Percentiles rank a stretch among this genome's conserved stretches.
phyloP scores from a whole-genome alignment of 2,329 filamentous ascomycete genomes.

The Tolypocladium sp. region DNA sequence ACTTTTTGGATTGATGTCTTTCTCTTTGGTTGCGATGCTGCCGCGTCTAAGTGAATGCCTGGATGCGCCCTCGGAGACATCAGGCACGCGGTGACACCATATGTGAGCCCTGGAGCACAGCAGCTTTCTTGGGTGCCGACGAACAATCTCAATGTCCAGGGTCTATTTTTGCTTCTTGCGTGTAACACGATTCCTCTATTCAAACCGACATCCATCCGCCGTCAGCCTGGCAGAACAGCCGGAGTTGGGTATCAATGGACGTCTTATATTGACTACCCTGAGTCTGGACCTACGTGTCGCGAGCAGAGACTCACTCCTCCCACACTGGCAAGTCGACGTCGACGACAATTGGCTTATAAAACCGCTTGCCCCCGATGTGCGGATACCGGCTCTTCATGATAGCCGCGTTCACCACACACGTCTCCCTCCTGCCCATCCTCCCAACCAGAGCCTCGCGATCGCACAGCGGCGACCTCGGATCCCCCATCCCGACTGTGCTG shows the following conservation, averaged over 20 bases:
- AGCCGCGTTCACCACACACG: conserved; percentile 72
- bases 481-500: not conserved
- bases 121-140: not conserved
- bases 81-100: too few relatives aligned
- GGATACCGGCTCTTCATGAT: conserved; percentile 62
- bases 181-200: not conserved
- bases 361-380: conserved; percentile 49
- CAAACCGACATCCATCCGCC: not conserved
- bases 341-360: conserved; percentile 77
- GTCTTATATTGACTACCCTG: too few relatives aligned
- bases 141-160: not conserved
- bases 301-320: conserved; percentile 5
- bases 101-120: too few relatives aligned
- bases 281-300: too few relatives aligned
- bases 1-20: not conserved
- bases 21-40: not conserved
- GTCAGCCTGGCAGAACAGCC: too few relatives aligned
- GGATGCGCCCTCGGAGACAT: not conserved
- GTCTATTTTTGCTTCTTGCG: not conserved
- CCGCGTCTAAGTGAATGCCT: not conserved
- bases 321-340: conserved; percentile 62
- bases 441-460: conserved; percentile 30
- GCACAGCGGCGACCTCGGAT: conserved; percentile 28
- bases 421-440: conserved; percentile 48
- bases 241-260: too few relatives aligned